phyloP scores from a whole-genome alignment of 805 yeast genomes.

The Alloascoidea africana region DNA sequence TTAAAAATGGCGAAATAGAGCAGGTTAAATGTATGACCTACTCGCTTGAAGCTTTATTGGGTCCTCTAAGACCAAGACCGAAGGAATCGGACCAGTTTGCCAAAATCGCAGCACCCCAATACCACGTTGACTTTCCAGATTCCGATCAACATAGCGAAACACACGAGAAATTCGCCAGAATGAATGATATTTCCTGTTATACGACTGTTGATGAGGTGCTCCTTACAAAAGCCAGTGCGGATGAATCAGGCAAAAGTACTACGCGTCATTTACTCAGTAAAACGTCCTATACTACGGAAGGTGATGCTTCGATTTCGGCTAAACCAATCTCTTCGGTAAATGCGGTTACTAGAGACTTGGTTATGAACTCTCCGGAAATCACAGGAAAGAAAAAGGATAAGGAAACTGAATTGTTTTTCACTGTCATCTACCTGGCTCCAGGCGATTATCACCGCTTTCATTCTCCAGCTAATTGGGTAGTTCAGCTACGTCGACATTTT shows the following conservation, averaged over 20 bases:
- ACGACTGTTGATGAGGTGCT: not conserved
- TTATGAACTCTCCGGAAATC: constrained; percentile 4
- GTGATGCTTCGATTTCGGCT: not conserved
- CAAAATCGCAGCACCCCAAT: not conserved
- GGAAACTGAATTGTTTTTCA: constrained; percentile 56
- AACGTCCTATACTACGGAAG: not conserved
- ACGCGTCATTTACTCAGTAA: not conserved
- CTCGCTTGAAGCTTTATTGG: constrained; percentile 76
- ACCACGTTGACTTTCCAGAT: not conserved
- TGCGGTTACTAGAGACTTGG: not conserved
- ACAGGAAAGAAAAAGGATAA: constrained; percentile 10
- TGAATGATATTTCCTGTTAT: not conserved
- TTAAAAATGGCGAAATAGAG: constrained; percentile 76
- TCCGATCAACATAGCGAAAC: not conserved
- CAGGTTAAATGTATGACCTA: constrained; percentile 96
- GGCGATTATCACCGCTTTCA: constrained; percentile 98
- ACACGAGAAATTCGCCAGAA: not conserved
- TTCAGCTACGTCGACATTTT: constrained; percentile 84
- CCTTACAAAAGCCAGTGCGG: too few species aligned
- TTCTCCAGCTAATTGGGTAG: constrained; percentile 94
- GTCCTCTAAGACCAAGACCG: constrained; percentile 18
- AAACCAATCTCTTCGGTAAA: not conserved
- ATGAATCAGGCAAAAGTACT: not conserved
- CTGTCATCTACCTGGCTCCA: constrained; percentile 92
- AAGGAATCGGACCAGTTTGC: not conserved